Percentiles rank a stretch among this genome's conserved stretches.
phyloP scores from a whole-genome alignment of 768 basidiomycete genomes.

The Panus rudis region DNA sequence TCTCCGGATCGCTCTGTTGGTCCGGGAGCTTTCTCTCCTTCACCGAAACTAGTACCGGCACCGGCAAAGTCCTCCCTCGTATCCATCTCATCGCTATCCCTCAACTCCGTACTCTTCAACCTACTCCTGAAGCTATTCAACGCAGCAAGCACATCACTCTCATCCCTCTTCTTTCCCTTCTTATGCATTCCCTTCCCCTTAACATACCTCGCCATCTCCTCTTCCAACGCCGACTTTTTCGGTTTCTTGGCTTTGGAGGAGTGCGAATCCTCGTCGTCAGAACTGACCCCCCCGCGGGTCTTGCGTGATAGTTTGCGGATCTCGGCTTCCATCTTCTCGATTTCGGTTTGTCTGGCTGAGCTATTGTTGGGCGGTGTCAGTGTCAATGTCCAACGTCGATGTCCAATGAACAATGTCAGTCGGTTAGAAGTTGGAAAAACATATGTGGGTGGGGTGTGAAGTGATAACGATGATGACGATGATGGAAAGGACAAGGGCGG shows the following conservation, averaged over 20 bases:
- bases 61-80: constrained; percentile 10
- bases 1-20: constrained; percentile 5
- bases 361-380: no score
- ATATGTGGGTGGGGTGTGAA: constrained; percentile 1
- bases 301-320: constrained; percentile 62
- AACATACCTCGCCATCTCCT: constrained; percentile 78
- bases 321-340: constrained; percentile 83
- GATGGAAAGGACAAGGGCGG: not conserved
- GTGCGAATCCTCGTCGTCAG: constrained; percentile 60
- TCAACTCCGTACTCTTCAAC: constrained; percentile 39
- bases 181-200: constrained; percentile 53
- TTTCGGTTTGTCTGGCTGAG: constrained; percentile 61
- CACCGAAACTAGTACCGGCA: not conserved
- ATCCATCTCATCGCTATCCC: constrained; percentile 12
- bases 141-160: constrained; percentile 61
- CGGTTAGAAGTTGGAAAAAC: no score
- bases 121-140: constrained; percentile 67
- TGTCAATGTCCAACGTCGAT: no score
- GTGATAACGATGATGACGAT: not conserved
- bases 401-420: no score
- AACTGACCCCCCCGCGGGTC: constrained; percentile 36
- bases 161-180: constrained; percentile 54
- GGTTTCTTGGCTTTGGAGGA: constrained; percentile 46
- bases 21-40: constrained; percentile 9
- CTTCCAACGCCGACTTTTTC: constrained; percentile 68